A percentile compares a stretch with the other conserved stretches of the same genome.
These are phyloP conservation scores for Fallopia convolvulus DNA, from an alignment of 148 eudicot species.

Conservation along the genomic window DNA sequence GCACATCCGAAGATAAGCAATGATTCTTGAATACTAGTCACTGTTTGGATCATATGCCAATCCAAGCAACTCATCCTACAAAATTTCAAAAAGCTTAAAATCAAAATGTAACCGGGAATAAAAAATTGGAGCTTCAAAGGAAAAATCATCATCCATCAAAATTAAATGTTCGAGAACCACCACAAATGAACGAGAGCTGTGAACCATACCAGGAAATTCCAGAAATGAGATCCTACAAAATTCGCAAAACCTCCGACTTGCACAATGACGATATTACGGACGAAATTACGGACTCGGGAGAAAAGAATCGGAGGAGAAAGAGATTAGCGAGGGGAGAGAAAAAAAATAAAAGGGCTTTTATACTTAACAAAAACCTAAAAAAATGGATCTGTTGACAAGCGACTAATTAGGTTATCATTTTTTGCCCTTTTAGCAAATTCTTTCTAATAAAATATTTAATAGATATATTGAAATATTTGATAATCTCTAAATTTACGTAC, in stretches of 20 bases:
- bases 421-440: too few relatives aligned
- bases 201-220: slow-evolving; percentile 82
- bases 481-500: too few relatives aligned
- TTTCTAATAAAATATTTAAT: too few relatives aligned
- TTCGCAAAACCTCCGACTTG: slow-evolving; percentile 85
- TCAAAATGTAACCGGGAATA: too few relatives aligned
- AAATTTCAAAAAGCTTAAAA: background rate
- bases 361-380: too few relatives aligned
- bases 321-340: too few relatives aligned
- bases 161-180: background rate
- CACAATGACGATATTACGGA: slow-evolving; percentile 56
- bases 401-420: too few relatives aligned
- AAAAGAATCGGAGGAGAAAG: too few relatives aligned
- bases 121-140: background rate
- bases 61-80: slow-evolving; percentile 93
- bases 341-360: too few relatives aligned
- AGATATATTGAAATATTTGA: too few relatives aligned
- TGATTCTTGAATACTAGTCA: slow-evolving; percentile 52
- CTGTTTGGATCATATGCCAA: slow-evolving; percentile 54
- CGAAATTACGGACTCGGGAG: too few relatives aligned
- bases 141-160: background rate
- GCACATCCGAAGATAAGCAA: slow-evolving; percentile 60
- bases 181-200: background rate
- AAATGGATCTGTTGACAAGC: too few relatives aligned
- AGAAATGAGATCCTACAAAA: slow-evolving; percentile 84